Percentiles rank a stretch among this genome's conserved stretches.
Evolutionary conservation across 2,329 filamentous ascomycete species (phyloP).

Genomic region (Sclerotinia glacialis): DNA sequence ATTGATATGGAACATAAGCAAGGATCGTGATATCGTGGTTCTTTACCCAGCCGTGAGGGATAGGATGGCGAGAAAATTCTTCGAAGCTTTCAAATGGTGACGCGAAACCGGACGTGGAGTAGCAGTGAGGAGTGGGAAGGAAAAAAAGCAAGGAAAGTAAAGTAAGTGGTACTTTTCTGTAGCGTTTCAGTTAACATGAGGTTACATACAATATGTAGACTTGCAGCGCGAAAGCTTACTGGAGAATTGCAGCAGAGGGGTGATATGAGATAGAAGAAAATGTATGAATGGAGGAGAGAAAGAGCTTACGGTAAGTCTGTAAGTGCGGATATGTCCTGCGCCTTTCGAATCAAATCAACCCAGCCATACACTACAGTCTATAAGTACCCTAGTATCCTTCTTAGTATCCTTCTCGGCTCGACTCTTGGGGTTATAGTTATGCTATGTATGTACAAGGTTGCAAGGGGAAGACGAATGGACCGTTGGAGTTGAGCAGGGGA

Average conservation of each 20-base stretch:
- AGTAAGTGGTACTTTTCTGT: slow-evolving; percentile 1
- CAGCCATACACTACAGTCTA: neutral
- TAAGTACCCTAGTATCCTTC: neutral
- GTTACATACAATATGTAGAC: slow-evolving; percentile 1
- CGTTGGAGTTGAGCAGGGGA: neutral
- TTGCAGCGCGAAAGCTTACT: slow-evolving; percentile 4
- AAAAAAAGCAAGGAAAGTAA: slow-evolving; percentile 2
- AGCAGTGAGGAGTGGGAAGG: neutral
- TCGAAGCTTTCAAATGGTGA: slow-evolving; percentile 1
- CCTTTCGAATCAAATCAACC: neutral
- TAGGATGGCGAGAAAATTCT: slow-evolving; percentile 3
- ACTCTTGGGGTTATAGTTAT: slow-evolving; percentile 5
- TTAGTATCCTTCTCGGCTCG: slow-evolving; percentile 1
- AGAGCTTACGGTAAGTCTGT: neutral
- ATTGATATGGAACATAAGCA: slow-evolving; percentile 19
- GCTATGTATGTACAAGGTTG: slow-evolving; percentile 5
- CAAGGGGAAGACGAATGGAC: slow-evolving; percentile 7
- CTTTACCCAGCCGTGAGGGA: slow-evolving; percentile 3
- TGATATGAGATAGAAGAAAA: slow-evolving; percentile 2
- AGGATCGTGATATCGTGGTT: slow-evolving; percentile 15
- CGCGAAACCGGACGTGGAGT: slow-evolving; percentile 3
- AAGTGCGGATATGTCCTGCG: slow-evolving; percentile 4
- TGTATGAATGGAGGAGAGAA: neutral
- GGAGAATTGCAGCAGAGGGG: neutral
- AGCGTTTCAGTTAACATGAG: neutral